These are phyloP conservation scores for Kandelia obovata DNA, from an alignment of 345 rosid genomes.

Conservation along the genomic window DNA sequence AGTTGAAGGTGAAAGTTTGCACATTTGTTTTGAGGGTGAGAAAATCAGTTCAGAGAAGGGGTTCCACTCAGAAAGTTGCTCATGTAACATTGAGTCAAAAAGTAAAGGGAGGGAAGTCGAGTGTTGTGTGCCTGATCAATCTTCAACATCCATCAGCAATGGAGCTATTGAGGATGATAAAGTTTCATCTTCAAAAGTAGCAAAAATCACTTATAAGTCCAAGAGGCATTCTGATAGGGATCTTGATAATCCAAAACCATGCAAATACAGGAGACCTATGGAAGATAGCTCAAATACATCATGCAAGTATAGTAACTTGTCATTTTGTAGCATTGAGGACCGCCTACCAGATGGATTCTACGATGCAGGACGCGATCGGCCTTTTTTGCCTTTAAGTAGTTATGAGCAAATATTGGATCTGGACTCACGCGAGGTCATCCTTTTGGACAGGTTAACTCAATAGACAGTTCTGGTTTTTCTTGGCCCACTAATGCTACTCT, in stretches of 20 bases:
- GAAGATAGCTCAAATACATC: conserved; percentile 47
- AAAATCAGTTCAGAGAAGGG: conserved; percentile 32
- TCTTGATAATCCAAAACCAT: conserved; percentile 83
- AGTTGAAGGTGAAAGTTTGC: conserved; percentile 34
- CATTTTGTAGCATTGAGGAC: conserved; percentile 78
- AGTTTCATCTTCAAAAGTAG: conserved; percentile 42
- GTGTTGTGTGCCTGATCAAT: conserved; percentile 33
- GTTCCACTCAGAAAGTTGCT: conserved; percentile 28
- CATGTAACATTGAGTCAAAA: conserved; percentile 22
- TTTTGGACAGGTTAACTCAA: conserved; percentile 74
- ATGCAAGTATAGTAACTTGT: conserved; percentile 55
- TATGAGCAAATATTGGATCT: conserved; percentile 59
- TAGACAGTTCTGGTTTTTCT: not conserved
- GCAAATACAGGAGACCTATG: conserved; percentile 58
- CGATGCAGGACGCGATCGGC: conserved; percentile 97
- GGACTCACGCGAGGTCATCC: conserved; percentile 94
- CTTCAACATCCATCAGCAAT: conserved; percentile 37
- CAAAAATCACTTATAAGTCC: conserved; percentile 37
- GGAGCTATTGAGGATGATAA: conserved; percentile 36
- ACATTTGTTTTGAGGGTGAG: conserved; percentile 39
- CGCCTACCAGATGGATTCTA: conserved; percentile 83
- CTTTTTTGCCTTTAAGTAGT: conserved; percentile 60
- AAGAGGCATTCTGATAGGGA: conserved; percentile 74
- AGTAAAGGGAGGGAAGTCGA: conserved; percentile 29
- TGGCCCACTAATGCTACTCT: not conserved